These are phyloP conservation scores for Fusarium floridanum DNA, from an alignment of 2,329 filamentous ascomycete species.

Conservation along the genomic window DNA sequence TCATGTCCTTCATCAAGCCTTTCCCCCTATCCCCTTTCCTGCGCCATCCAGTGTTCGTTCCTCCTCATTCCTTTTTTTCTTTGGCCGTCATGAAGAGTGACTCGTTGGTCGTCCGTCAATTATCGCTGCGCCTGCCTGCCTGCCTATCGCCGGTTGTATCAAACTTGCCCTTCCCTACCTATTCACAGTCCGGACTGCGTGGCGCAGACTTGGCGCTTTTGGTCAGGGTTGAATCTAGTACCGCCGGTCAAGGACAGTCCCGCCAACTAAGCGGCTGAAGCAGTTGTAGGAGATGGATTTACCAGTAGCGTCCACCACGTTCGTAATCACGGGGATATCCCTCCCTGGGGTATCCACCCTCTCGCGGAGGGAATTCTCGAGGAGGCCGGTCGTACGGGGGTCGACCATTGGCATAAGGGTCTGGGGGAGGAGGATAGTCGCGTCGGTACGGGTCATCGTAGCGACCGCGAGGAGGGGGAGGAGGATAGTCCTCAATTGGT, in stretches of 20 bases:
- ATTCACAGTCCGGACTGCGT: conserved; percentile 24
- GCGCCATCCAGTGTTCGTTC: conserved; percentile 33
- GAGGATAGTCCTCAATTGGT: conserved; percentile 81
- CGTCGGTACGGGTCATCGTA: conserved; percentile 84
- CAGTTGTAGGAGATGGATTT: conserved; percentile 51
- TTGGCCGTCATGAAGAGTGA: conserved; percentile 36
- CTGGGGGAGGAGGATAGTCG: conserved; percentile 74
- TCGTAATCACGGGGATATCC: conserved; percentile 64
- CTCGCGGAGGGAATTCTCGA: conserved; percentile 63
- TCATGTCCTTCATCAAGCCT: conserved; percentile 37
- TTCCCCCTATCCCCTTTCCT: conserved; percentile 26
- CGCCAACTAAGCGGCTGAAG: conserved; percentile 45
- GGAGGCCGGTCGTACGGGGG: conserved; percentile 69
- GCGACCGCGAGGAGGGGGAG: conserved; percentile 74
- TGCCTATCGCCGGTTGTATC: conserved; percentile 27
- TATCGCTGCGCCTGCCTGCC: conserved; percentile 31
- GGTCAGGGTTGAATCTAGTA: conserved; percentile 50
- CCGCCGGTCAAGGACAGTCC: conserved; percentile 53
- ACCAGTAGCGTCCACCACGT: conserved; percentile 65
- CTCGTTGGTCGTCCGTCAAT: conserved; percentile 39
- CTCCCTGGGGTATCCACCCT: conserved; percentile 56
- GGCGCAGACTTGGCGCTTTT: conserved; percentile 34
- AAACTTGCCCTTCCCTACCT: conserved; percentile 33
- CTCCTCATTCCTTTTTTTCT: conserved; percentile 28
- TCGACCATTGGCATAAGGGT: conserved; percentile 71